Evolutionary conservation across 306 rosid species (phyloP), one percentile per base, ranked within the genome.

Genomic region (Lathyrus aphaca): DNA sequence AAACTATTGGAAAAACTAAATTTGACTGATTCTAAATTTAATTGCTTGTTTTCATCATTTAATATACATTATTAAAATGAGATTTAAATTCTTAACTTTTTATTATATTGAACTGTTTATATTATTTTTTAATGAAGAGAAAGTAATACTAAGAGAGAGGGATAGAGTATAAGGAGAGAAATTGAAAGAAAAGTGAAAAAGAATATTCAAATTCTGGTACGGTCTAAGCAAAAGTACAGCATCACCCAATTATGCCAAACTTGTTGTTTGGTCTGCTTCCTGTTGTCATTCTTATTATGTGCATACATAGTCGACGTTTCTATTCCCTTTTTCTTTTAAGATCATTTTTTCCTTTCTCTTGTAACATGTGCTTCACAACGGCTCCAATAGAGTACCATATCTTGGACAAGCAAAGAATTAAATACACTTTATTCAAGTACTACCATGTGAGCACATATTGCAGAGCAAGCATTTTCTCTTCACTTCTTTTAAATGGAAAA

Each of bases 211-310:
- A 35, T 7, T 35, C 10, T 35, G 10, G 45, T 8, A 39, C 0
- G 63, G 21, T 25, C 10, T 48, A 68, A 27, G 43, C 48, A 76
- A 60, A 68, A 50, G 70, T 27, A 60, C 43, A 40, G 16, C 3
- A 61, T 18, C 70, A 60, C n/a, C 56, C 23, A 67, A 68, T 60
- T 74, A 78, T 78, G 15, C 86, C 75, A 78, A 82, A 82, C 83
- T 82, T 82, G 86, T 23, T 35, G 72, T 63, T 69, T 82, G 75
- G 72, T 69, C 53, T 54, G 64, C 64, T 65, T 69, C 21, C 38
- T 72, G 32, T 64, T 50, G 57, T 56, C 77, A 57, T 45, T 73
- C 43, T 44, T 50, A 3, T 48, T 63, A 42, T 74, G 60, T 56
- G 15, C 55, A 16, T 17, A 38, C 71, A 17, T 40, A n/a, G 5